Evolutionary conservation across 2,329 filamentous ascomycete genomes (phyloP), one percentile per base, ranked within the genome.

Genomic region (Trichoderma koningii): DNA sequence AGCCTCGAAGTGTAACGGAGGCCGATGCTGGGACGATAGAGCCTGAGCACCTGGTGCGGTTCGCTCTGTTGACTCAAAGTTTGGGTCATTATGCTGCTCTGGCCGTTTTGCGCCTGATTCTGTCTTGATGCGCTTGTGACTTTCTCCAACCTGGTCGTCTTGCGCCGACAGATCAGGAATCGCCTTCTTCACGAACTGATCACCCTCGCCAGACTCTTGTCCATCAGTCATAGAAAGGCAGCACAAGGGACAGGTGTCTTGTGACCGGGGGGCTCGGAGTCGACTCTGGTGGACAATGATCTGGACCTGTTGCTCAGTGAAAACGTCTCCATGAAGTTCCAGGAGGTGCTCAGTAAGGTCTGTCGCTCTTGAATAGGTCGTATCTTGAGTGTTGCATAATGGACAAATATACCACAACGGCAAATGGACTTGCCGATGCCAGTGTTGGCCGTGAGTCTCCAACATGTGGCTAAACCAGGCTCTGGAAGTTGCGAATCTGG

Each of bases 401-500:
- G 66, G 66, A 12, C 66, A 67, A 23, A 55, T 41, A 64, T 64
- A 67, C 30, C 34, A 57, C 3, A 42, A 17, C 5, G 66, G 66
- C 3, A 56, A 30, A 50, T 67, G 66, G 0, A 63, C 34, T 51
- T 66, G 64, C 47, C 53, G 63, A 42, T 67, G 52, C 66, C 66
- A 67, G 4, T 52, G 55, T 23, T 63, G 45, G 30, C 66, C 66
- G 38, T 67, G 66, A 3, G 53, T 12, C 41, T 53, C 23, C 12
- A 52, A 15, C 66, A 67, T 67, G 26, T 67, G 66, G 2, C 28
- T 42, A 2, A 63, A 59, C 66, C 66, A 67, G 9, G 55, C 26
- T 23, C 44, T 51, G 2, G 66, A 67, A 14, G 56, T 66, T 28
- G 66, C 17, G 23, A 67, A 67, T 30, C 52, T 41, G 5, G 47